Evolutionary conservation across 2,329 filamentous ascomycete species (phyloP).

Genomic region (Rutstroemia sydowiana): DNA sequence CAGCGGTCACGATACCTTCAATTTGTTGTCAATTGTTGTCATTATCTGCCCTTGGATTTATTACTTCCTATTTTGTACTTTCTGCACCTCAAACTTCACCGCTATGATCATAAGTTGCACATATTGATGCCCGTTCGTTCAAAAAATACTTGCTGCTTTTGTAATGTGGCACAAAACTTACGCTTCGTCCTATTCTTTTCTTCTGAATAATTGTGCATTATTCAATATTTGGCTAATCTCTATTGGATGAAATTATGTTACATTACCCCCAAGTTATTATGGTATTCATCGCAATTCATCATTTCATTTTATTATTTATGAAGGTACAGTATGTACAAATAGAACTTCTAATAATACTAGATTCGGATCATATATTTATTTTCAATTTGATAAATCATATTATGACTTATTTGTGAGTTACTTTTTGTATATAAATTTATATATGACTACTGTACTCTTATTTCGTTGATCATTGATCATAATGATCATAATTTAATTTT

Average conservation of each 20-base stretch:
- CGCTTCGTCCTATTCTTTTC: not conserved
- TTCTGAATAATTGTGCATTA: slow-evolving; percentile 1
- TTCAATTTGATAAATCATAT: no score
- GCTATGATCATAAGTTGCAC: not conserved
- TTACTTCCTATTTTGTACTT: not conserved
- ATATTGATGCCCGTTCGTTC: not conserved
- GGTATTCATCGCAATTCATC: no score
- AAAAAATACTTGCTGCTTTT: slow-evolving; percentile 7
- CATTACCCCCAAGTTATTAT: not conserved
- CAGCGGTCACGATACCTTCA: slow-evolving; percentile 19
- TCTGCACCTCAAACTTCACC: slow-evolving; percentile 3
- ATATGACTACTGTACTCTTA: no score
- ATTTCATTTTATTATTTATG: no score
- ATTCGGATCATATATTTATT: no score
- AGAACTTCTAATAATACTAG: not conserved
- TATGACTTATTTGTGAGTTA: no score
- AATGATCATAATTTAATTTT: not conserved
- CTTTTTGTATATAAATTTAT: no score
- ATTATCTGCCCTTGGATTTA: not conserved
- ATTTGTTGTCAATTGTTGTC: not conserved
- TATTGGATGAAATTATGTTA: not conserved
- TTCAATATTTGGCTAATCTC: slow-evolving; percentile 3
- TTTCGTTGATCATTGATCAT: not conserved
- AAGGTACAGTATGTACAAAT: no score
- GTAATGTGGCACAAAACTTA: not conserved